phyloP scores from a whole-genome alignment of 2,329 filamentous ascomycete genomes.

The Orbilia oligospora region DNA sequence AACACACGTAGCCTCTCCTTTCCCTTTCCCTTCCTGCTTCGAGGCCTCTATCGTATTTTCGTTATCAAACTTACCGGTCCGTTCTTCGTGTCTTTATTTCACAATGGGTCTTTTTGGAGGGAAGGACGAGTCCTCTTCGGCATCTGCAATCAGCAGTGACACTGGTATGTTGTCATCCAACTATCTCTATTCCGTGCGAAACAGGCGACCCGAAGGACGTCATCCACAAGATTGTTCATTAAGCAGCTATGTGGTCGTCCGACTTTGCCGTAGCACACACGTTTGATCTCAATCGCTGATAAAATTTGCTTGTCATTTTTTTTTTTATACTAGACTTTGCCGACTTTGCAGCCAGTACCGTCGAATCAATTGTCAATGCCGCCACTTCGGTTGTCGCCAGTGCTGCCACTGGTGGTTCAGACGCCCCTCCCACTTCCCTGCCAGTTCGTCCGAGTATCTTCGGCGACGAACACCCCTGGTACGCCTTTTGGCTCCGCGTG shows the following conservation, averaged over 20 bases:
- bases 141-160: conserved; percentile 52
- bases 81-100: conserved; percentile 38
- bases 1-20: conserved; percentile 25
- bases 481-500: conserved; percentile 93
- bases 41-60: conserved; percentile 24
- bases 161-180: conserved; percentile 49
- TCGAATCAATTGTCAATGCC: conserved; percentile 69
- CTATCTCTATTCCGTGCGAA: conserved; percentile 26
- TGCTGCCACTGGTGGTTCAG: conserved; percentile 74
- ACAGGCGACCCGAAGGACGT: conserved; percentile 24
- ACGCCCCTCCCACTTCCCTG: conserved; percentile 68
- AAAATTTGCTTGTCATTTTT: background rate
- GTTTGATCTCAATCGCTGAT: conserved; percentile 29
- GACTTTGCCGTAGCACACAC: conserved; percentile 18
- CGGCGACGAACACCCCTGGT: conserved; percentile 74
- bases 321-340: conserved; percentile 82
- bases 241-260: conserved; percentile 47
- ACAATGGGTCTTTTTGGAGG: conserved; percentile 60
- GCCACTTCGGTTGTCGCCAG: conserved; percentile 67
- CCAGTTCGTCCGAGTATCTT: conserved; percentile 46
- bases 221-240: conserved; percentile 37
- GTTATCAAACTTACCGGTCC: conserved; percentile 22
- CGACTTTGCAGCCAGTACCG: conserved; percentile 80
- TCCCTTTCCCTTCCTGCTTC: conserved; percentile 26
- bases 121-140: conserved; percentile 52